A percentile compares a stretch with the other conserved stretches of the same genome.
phyloP scores from a whole-genome alignment of 2,329 filamentous ascomycete species.

The Colletotrichum sp. region DNA sequence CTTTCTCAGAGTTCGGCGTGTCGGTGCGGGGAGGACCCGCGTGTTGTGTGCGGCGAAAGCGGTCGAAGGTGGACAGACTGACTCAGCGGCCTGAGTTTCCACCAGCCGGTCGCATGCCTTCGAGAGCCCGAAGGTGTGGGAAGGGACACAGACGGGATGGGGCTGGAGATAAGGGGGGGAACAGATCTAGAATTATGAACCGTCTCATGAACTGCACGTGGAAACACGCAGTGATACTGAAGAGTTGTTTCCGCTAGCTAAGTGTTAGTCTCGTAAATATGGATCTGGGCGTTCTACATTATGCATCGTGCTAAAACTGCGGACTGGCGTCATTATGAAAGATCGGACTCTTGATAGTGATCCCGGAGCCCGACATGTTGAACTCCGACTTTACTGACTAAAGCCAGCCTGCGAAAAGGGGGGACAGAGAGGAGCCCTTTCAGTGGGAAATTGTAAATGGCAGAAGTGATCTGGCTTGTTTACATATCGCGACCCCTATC shows the following conservation, averaged over 20 bases:
- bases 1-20: background rate
- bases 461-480: background rate
- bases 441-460: background rate
- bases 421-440: background rate
- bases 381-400: background rate
- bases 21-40: background rate
- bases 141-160: background rate
- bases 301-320: background rate
- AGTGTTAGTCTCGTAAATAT: background rate
- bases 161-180: background rate
- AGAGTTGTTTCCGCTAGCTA: background rate
- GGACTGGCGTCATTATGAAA: background rate
- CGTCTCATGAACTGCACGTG: background rate
- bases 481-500: background rate
- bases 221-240: background rate
- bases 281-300: background rate
- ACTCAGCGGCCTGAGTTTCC: background rate
- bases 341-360: background rate
- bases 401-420: background rate
- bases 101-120: background rate
- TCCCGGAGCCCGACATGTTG: background rate
- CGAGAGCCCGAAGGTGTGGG: background rate
- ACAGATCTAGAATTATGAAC: background rate
- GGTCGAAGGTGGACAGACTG: background rate
- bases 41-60: background rate